Conservation (phyloP, 2,329 filamentous ascomycete species). For the Colletotrichum falcatum region DNA sequence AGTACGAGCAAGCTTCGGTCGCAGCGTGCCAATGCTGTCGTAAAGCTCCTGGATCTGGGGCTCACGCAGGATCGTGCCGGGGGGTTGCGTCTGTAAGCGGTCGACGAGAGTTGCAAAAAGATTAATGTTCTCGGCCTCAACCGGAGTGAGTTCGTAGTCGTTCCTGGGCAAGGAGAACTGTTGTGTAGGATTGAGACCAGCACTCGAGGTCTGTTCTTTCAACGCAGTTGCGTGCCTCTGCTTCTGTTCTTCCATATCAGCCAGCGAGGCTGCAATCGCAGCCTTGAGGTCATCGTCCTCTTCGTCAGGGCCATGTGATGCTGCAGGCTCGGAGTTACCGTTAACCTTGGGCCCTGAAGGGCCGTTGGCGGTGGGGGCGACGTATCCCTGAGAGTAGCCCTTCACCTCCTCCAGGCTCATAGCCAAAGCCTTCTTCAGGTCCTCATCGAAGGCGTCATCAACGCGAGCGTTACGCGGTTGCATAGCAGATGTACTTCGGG, state of each 20-base stretch:
- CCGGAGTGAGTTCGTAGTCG: constrained; percentile 92
- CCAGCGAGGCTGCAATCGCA: constrained; percentile 92
- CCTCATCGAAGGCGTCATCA: constrained; percentile 93
- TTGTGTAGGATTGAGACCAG: constrained; percentile 61
- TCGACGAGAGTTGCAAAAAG: constrained; percentile 95
- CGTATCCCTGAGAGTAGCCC: constrained; percentile 78
- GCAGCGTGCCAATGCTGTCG: constrained; percentile 92
- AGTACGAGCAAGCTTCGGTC: constrained; percentile 92
- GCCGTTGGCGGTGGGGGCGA: constrained; percentile 64
- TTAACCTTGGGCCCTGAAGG: constrained; percentile 47
- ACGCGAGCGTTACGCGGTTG: constrained; percentile 90
- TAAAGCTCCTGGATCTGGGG: constrained; percentile 98
- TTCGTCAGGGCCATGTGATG: constrained; percentile 73
- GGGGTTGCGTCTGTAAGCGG: constrained; percentile 92
- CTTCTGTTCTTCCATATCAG: constrained; percentile 99
- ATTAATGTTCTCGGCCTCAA: constrained; percentile 98
- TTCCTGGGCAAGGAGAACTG: constrained; percentile 79
- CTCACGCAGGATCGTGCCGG: constrained; percentile 94
- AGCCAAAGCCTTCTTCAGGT: constrained; percentile 90
- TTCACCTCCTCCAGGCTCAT: constrained; percentile 98
- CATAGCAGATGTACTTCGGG: constrained; percentile 77
- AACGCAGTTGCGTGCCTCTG: constrained; percentile 86
- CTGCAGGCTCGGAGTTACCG: constrained; percentile 46
- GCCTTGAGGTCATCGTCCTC: constrained; percentile 94
- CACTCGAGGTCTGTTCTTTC: constrained; percentile 78